Base-by-base conservation (phyloP, 176 grass and related monocot species). In the Oryza officinalis region DNA sequence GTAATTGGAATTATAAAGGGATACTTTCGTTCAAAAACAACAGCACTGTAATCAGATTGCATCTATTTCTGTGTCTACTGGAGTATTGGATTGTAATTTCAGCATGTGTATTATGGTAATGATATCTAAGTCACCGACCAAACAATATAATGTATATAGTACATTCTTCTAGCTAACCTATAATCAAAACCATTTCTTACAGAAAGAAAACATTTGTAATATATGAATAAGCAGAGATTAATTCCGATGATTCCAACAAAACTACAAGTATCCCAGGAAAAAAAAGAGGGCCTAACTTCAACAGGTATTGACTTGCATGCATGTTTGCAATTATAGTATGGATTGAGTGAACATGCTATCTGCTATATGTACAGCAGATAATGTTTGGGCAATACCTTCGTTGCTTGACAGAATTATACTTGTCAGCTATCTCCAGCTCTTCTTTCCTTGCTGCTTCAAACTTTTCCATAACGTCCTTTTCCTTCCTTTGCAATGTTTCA, bases 371-470 rank as follows among this genome's bases (percentile, higher is more conserved):
- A 69, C 33, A 80, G 35, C 59, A 84, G 44, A 57, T 22, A 63
- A 78, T 82, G 77, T 63, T 52, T 49, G 35, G 64, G 77, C 20
- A 27, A 80, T 91, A 98, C 96, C 96, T 92, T 68, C 70, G 90
- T 87, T 93, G 91, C 70, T 91, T 95, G 41, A 95, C 47, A 75
- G 83, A 77, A 79, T 93, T 98, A 84, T 90, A 98, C 79, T 89
- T 93, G 35, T 98, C 93, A 67, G 92, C 85, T 84, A 98, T 90
- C 69, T 95, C 91, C 86, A 89, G 89, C 87, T 98, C 96, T 92
- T 95, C 91, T 84, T 92, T 98, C 38, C 96, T 94, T 75, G 83
- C 83, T 49, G 89, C 93, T 90, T 98, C 96, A 93, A 95, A 98
- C 79, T 88, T 95, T 77, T 93, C 92, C 11, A 81, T 87, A 67